Evolutionary conservation across 106 monocot genomes (phyloP).

Genomic region (Dactylorhiza incarnata): DNA sequence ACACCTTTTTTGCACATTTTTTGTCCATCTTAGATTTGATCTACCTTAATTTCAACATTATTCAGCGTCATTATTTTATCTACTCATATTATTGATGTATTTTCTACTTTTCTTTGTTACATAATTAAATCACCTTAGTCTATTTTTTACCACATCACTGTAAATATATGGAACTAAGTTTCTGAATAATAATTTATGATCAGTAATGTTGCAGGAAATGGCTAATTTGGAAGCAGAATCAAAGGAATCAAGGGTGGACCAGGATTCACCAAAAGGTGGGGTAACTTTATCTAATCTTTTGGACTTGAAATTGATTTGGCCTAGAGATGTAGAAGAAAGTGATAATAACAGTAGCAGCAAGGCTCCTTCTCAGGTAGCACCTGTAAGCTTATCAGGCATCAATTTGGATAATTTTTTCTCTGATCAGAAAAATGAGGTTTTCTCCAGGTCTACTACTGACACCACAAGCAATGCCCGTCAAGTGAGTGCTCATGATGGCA

Average conservation of each 20-base stretch:
- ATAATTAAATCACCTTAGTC: neutral
- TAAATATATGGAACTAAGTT: neutral
- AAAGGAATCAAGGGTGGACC: slow-evolving; percentile 31
- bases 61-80: neutral
- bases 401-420: slow-evolving; percentile 65
- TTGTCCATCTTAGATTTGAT: neutral
- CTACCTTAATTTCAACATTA: neutral
- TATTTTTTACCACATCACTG: neutral
- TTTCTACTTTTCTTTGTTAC: neutral
- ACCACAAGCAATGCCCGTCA: neutral
- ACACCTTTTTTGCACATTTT: neutral
- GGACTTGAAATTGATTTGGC: slow-evolving; percentile 54
- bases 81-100: neutral
- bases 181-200: slow-evolving; percentile 8
- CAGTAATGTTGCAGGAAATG: slow-evolving; percentile 46
- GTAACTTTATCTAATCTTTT: slow-evolving; percentile 54
- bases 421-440: slow-evolving; percentile 23
- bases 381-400: slow-evolving; percentile 48
- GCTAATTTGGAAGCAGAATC: slow-evolving; percentile 36
- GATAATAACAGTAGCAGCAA: slow-evolving; percentile 10
- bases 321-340: slow-evolving; percentile 14
- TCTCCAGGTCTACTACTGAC: neutral
- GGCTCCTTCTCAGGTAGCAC: slow-evolving; percentile 18
- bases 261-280: slow-evolving; percentile 19
- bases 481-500: neutral